Evolutionary conservation across 1,139 yeast genomes (phyloP), one percentile per base, ranked within the genome.

Genomic region (Scheffersomyces lignicola): DNA sequence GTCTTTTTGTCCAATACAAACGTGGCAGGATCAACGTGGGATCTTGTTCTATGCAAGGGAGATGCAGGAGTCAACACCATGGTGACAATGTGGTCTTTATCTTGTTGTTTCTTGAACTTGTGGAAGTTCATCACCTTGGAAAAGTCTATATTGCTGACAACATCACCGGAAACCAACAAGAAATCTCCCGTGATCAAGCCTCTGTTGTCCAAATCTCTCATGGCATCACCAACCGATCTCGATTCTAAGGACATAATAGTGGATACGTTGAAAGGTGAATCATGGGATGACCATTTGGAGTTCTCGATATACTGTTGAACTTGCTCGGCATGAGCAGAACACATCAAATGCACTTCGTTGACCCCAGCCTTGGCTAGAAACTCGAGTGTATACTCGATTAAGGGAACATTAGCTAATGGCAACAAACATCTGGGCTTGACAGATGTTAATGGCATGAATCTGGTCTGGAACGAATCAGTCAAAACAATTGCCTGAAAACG

Each of bases 151-250:
- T 92, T 92, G 35, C 96, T 85, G 11, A 92, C 90, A 18, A 92
- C 95, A 57, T 92, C 98, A 39, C 98, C 98, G 11, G 95, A 80
- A 27, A 94, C 86, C 29, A 92, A 71, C 41, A 94, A 65, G 51
- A 92, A 92, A 60, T 92, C 99, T 10, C 94, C 88, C 3, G 86
- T 78, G 37, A 92, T 87, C 40, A 90, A 65, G 2, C 97, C 96
- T 53, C 95, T 74, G 42, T 87, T 83, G 58, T 92, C 98, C 43
- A 92, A 68, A 56, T 90, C 97, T 58, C 98, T 76, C 95, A 92
- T 84, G 20, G 95, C 95, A 65, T 92, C 98, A 45, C 98, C 98
- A 5, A 90, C 95, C 13, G 96, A 86, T 56, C 90, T 70, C 11
- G 94, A 82, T 56, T 90, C 97, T 29, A 89, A 78, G n/a, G 95